Conservation (phyloP, 208 protist genomes). For the Wallacemonas sp. region DNA sequence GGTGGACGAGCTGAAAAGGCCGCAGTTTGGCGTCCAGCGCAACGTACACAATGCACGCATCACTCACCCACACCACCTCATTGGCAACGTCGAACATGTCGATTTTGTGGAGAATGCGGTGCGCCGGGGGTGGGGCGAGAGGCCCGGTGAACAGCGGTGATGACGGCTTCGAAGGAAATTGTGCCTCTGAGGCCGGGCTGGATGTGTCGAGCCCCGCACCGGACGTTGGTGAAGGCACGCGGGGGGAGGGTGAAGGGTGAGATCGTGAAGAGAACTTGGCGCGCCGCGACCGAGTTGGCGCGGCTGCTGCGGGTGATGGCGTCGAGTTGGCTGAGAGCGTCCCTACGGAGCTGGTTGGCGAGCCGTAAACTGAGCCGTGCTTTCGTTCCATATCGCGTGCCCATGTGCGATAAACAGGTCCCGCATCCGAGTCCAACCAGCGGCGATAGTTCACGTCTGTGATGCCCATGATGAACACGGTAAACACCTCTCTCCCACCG, state of each 20-base stretch:
- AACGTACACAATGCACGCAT: conserved; percentile 50
- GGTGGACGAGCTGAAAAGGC: conserved; percentile 52
- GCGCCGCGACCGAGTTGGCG: too few species aligned
- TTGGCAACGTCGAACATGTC: conserved; percentile 54
- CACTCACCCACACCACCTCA: conserved; percentile 61
- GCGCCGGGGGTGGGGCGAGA: conserved; percentile 19
- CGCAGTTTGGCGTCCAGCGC: conserved; percentile 57
- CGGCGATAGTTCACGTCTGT: conserved; percentile 45
- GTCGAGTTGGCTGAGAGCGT: background rate
- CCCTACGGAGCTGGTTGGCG: conserved; percentile 5
- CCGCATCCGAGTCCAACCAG: conserved; percentile 39
- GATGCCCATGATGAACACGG: conserved; percentile 53
- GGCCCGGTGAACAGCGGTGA: background rate
- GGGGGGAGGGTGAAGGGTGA: too few species aligned
- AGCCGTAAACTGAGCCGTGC: conserved; percentile 45
- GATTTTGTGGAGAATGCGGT: conserved; percentile 40
- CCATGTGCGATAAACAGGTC: conserved; percentile 35
- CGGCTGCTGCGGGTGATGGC: too few species aligned
- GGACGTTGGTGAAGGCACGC: background rate
- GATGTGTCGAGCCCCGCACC: background rate
- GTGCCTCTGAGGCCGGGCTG: background rate
- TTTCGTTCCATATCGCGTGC: conserved; percentile 23
- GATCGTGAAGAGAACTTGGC: too few species aligned
- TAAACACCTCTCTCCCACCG: conserved; percentile 63
- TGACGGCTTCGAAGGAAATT: conserved; percentile 1